These are phyloP conservation scores for Syncephalastrum racemosum DNA, from an alignment of 371 early-diverging fungal genomes.

Conservation along the genomic window DNA sequence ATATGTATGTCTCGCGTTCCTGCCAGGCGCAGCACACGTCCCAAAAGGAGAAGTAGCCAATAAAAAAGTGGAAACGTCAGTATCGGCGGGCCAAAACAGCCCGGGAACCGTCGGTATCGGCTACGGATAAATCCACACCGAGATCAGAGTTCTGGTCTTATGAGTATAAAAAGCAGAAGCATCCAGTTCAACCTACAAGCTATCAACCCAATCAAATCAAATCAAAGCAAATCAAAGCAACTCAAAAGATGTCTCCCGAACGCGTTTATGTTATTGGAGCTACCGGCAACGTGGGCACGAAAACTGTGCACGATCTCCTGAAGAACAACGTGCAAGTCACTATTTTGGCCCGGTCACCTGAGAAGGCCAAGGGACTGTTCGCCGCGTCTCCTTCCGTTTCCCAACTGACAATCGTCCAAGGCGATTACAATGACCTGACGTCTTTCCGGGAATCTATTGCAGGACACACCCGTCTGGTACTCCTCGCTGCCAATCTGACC, in stretches of 20 bases:
- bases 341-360: constrained; percentile 11
- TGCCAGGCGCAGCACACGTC: too few species aligned
- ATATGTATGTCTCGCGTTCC: too few species aligned
- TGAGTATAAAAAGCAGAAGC: too few species aligned
- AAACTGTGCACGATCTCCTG: constrained; percentile 11
- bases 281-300: constrained; percentile 19
- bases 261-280: constrained; percentile 20
- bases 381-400: neutral
- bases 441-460: constrained; percentile 19
- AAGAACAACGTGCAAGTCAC: constrained; percentile 14
- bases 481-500: constrained; percentile 12
- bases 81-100: too few species aligned
- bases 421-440: constrained; percentile 25
- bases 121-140: too few species aligned
- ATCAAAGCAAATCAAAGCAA: too few species aligned
- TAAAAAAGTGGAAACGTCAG: too few species aligned
- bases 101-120: too few species aligned
- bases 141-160: too few species aligned
- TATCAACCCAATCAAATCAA: too few species aligned
- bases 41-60: too few species aligned
- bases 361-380: constrained; percentile 12
- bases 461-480: constrained; percentile 31
- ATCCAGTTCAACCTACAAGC: constrained; percentile 17
- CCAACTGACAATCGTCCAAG: constrained; percentile 15
- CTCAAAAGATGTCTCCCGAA: constrained; percentile 1